Conservation (phyloP, 371 early-diverging fungal species). For the Paraphysoderma sedebokerense region DNA sequence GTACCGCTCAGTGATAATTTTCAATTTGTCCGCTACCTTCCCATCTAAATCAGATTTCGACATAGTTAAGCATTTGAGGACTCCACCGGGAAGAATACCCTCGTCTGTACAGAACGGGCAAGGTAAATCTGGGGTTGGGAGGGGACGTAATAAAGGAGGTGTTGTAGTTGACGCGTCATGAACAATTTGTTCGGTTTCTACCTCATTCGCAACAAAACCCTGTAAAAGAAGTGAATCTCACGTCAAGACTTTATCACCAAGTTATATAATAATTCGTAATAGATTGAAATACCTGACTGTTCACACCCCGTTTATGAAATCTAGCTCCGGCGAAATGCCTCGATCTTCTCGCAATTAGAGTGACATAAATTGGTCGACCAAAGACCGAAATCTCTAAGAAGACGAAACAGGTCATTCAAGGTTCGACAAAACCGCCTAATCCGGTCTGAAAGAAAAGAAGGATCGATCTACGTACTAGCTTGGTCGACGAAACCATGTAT, state of each 20-base stretch:
- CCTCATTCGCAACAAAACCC: conserved; percentile 96
- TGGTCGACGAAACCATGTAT: conserved; percentile 95
- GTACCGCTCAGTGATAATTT: background rate
- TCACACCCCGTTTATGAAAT: conserved; percentile 89
- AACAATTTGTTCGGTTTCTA: conserved; percentile 98
- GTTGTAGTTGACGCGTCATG: conserved; percentile 75
- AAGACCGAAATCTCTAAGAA: conserved; percentile 42
- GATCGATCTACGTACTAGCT: background rate
- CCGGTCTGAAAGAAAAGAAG: background rate
- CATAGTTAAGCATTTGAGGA: no score
- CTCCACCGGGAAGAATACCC: background rate
- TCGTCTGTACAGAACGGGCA: background rate
- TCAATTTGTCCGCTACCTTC: background rate
- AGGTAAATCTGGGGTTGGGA: background rate
- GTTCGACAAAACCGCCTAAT: background rate
- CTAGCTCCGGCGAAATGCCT: conserved; percentile 92
- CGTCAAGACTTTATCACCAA: background rate
- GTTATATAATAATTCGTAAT: background rate
- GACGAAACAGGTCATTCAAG: background rate
- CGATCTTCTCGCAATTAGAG: conserved; percentile 87
- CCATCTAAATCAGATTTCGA: no score
- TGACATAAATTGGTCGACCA: conserved; percentile 71
- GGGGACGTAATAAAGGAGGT: no score
- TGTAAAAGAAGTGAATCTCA: conserved; percentile 6
- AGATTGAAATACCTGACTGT: conserved; percentile 32